Percentiles rank a stretch among this genome's conserved stretches.
Evolutionary conservation across 179 eudicot species (phyloP).

Genomic region (Actinidia polygama): DNA sequence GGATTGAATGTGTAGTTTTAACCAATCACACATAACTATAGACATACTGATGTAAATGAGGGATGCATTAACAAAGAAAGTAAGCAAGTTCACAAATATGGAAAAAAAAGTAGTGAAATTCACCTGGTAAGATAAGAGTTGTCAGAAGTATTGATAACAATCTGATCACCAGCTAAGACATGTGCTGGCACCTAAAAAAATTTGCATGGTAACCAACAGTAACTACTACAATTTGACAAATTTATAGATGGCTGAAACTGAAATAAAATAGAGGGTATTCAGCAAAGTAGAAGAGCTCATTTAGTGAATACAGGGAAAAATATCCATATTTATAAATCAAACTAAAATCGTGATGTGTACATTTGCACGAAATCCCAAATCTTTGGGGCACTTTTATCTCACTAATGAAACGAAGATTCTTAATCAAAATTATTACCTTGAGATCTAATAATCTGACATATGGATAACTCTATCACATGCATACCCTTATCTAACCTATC

Average conservation of each 20-base stretch:
- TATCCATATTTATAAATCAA: background rate
- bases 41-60: background rate
- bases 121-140: constrained; percentile 75
- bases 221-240: background rate
- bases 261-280: background rate
- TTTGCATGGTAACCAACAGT: background rate
- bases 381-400: background rate
- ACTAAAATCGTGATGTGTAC: background rate
- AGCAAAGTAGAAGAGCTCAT: background rate
- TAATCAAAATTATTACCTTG: background rate
- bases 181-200: constrained; percentile 71
- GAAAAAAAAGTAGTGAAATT: constrained; percentile 9
- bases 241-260: background rate
- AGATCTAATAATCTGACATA: background rate
- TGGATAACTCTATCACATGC: background rate
- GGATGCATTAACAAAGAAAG: background rate
- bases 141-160: constrained; percentile 64
- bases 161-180: constrained; percentile 60
- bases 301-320: background rate
- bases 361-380: background rate
- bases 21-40: constrained; percentile 1
- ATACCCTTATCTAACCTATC: background rate
- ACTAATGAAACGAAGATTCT: background rate
- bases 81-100: background rate
- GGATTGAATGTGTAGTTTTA: background rate